Evolutionary conservation across 768 basidiomycete genomes (phyloP).

Genomic region (Russula ochroleuca): DNA sequence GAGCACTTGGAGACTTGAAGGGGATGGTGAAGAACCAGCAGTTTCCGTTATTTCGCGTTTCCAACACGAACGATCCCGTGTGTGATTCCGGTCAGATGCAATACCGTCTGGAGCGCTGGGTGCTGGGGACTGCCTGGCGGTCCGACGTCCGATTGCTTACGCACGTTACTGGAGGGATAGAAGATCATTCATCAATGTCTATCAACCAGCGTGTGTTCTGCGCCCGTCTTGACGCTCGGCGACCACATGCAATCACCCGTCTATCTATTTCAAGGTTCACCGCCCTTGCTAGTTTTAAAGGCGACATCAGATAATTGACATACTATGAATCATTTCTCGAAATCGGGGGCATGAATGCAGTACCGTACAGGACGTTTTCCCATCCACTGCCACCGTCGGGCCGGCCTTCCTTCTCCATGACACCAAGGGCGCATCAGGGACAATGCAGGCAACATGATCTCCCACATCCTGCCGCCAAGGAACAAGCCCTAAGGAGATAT

Average conservation of each 20-base stretch:
- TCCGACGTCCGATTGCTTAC: constrained; percentile 14
- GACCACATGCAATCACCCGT: background rate
- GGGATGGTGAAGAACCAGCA: background rate
- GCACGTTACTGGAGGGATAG: background rate
- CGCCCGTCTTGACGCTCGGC: background rate
- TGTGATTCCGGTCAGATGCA: background rate
- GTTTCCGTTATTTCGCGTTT: background rate
- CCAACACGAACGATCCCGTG: background rate
- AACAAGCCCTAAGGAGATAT: background rate
- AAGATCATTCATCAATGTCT: background rate
- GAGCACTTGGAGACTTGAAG: background rate
- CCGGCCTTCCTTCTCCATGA: background rate
- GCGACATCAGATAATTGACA: background rate
- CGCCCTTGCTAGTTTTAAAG: background rate
- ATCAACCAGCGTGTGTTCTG: background rate
- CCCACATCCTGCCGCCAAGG: background rate
- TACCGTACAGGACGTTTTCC: background rate
- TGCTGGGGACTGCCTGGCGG: background rate
- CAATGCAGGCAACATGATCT: background rate
- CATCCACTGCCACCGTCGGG: background rate
- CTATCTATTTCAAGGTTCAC: background rate
- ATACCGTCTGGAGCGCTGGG: too few species aligned
- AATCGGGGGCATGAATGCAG: too few species aligned
- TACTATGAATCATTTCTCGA: background rate
- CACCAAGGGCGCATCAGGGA: background rate